Evolutionary conservation across 2,329 filamentous ascomycete genomes (phyloP).

Genomic region (Aschersonia sp.): DNA sequence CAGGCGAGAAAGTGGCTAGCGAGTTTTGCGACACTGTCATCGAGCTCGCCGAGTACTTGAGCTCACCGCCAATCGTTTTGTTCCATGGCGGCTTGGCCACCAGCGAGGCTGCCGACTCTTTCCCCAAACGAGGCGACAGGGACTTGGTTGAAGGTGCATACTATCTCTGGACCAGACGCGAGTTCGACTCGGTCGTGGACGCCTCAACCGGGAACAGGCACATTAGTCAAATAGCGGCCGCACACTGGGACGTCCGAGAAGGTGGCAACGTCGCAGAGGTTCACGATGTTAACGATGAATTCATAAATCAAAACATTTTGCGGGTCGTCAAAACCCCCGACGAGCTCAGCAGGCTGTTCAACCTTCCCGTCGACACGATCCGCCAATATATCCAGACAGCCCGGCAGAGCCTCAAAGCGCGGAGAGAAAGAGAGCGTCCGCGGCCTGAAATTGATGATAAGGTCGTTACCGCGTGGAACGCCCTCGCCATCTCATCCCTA

Average conservation of each 20-base stretch:
- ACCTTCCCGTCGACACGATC: constrained; percentile 54
- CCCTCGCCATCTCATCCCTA: constrained; percentile 72
- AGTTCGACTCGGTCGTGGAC: constrained; percentile 61
- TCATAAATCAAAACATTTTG: constrained; percentile 85
- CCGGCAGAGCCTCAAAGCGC: constrained; percentile 50
- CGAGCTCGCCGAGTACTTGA: constrained; percentile 79
- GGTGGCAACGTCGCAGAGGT: constrained; percentile 75
- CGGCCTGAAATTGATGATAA: constrained; percentile 76
- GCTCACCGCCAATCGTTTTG: constrained; percentile 51
- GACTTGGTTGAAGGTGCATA: constrained; percentile 86
- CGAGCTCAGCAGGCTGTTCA: constrained; percentile 62
- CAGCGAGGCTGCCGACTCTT: constrained; percentile 82
- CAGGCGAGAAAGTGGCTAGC: constrained; percentile 33
- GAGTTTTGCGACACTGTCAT: constrained; percentile 68
- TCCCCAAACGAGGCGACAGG: constrained; percentile 55
- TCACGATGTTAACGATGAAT: constrained; percentile 84
- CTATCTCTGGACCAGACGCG: constrained; percentile 84
- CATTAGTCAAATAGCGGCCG: constrained; percentile 59
- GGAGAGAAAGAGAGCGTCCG: constrained; percentile 60
- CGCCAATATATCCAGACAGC: constrained; percentile 51
- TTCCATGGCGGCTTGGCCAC: constrained; percentile 66
- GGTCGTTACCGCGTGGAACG: constrained; percentile 77
- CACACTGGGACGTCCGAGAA: constrained; percentile 70
- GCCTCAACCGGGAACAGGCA: constrained; percentile 24
- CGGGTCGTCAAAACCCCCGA: constrained; percentile 52